Evolutionary conservation across 495 filamentous ascomycete species (phyloP).

Genomic region (Aspergillus carlsbadensis): DNA sequence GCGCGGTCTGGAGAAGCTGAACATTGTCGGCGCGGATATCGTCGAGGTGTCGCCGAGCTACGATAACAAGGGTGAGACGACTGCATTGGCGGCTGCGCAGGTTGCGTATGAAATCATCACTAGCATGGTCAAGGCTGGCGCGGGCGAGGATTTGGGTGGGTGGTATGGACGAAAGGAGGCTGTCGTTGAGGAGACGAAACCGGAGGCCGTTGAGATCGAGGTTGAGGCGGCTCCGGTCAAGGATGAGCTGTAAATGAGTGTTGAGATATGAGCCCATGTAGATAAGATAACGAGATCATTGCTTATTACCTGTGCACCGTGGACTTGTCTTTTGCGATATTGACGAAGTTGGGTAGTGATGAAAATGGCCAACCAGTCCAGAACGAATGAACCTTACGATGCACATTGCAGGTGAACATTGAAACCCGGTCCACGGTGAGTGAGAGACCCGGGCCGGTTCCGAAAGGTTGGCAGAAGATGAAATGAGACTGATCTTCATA

Average conservation of each 20-base stretch:
- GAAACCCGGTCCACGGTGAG: not conserved
- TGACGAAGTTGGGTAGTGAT: not conserved
- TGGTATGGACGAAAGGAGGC: constrained; percentile 42
- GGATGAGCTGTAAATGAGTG: constrained; percentile 45
- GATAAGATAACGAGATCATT: constrained; percentile 18
- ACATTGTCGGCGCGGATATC: constrained; percentile 73
- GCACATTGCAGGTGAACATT: not conserved
- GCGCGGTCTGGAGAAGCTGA: constrained; percentile 66
- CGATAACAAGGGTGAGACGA: constrained; percentile 80
- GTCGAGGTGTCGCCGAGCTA: constrained; percentile 88
- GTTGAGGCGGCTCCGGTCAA: constrained; percentile 26
- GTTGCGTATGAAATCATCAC: constrained; percentile 80
- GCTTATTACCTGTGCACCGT: not conserved
- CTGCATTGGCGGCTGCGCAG: constrained; percentile 80
- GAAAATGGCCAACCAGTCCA: not conserved
- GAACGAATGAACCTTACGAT: not conserved
- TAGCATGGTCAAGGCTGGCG: constrained; percentile 70
- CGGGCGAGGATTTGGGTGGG: constrained; percentile 44
- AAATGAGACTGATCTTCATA: constrained; percentile 20
- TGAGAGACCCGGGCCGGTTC: too few species aligned
- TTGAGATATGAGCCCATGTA: constrained; percentile 11
- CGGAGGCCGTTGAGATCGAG: constrained; percentile 16
- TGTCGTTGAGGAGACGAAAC: constrained; percentile 18
- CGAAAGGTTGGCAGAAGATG: not conserved
- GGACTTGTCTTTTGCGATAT: not conserved